Base-by-base conservation (phyloP, 805 yeast species). In the Cyberlindnera sargentensis region DNA sequence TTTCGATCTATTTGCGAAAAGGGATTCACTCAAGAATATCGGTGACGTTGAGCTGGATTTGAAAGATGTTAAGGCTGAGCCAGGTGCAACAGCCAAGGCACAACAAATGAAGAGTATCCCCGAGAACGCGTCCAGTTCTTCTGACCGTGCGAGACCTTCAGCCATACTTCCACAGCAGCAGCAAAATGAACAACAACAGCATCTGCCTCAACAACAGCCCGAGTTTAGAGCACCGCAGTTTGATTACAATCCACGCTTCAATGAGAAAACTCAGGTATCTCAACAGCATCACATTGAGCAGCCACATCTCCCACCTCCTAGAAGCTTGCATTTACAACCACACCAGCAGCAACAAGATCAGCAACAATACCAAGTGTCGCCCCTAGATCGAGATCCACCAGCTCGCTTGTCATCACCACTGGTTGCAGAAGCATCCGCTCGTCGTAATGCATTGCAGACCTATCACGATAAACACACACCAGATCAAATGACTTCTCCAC, bases 1-100 rank as follows among this genome's bases (percentile, higher is more conserved):
- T 33, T 56, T 55, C 43, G 62, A 57, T 31, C 46, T 56, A 36
- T 57, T 57, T 35, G 44, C 57, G 2, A 57, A 56, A 36, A 53
- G 60, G 41, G 62, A 58, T 44, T 58, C 62, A 2, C 46, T 57
- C 7, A 57, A 57, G 41, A 48, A 50, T 27, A 5, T 44, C 8
- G 31, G 40, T 8, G 49, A 46, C 27, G 52, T 46, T n/a, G 50
- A 49, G 7, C 28, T 39, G 44, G 38, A 7, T 36, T 44, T 20
- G 46, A 47, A 31, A 11, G 35, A 31, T n/a, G 7, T 8, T 6
- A 44, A 44, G 20, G 39, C 40, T 34, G 42, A 43, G 43, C 45
- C 55, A 33, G 53, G 46, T 15, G 48, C 58, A 3, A 53, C 49
- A 41, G 48, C 57, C 2, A 58, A 52, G 36, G 51, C 57, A 8